A percentile compares a stretch with the other conserved stretches of the same genome.
These are phyloP conservation scores for Akebia trifoliata DNA, from an alignment of 164 flowering plant species.

Conservation along the genomic window DNA sequence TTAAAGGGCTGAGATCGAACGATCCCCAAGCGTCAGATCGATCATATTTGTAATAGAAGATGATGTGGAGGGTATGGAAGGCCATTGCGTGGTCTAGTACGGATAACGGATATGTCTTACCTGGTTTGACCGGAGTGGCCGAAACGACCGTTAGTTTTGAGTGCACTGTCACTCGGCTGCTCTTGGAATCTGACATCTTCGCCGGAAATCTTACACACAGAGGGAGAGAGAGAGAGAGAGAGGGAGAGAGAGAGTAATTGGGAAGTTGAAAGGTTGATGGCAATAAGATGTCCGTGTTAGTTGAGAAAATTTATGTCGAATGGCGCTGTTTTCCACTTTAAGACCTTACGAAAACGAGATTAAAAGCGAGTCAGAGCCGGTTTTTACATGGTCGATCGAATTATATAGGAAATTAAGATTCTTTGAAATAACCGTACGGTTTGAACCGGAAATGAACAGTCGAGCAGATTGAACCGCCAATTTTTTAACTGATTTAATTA, in stretches of 20 bases:
- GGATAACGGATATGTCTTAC: constrained; percentile 37
- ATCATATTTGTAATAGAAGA: constrained; percentile 48
- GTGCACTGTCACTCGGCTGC: constrained; percentile 25
- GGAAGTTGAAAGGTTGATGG: background rate
- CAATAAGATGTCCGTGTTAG: background rate
- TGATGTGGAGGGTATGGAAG: constrained; percentile 43
- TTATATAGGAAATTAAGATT: no score
- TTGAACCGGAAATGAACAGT: no score
- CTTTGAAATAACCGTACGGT: no score
- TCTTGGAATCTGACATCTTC: constrained; percentile 11
- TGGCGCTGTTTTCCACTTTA: no score
- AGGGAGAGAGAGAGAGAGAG: background rate
- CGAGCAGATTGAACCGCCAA: no score
- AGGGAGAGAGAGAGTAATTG: background rate
- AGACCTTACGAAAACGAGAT: no score
- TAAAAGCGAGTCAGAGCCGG: no score
- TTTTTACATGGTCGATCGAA: no score
- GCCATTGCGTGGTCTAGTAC: constrained; percentile 58
- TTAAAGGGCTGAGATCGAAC: constrained; percentile 27
- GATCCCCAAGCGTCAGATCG: constrained; percentile 9
- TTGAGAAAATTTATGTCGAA: constrained; percentile 1
- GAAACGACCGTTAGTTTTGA: constrained; percentile 61
- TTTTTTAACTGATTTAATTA: no score
- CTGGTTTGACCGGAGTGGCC: constrained; percentile 41
- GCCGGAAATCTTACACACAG: background rate